A percentile compares a stretch with the other conserved stretches of the same genome.
phyloP scores from a whole-genome alignment of 768 basidiomycete genomes.

The Russula foetens region DNA sequence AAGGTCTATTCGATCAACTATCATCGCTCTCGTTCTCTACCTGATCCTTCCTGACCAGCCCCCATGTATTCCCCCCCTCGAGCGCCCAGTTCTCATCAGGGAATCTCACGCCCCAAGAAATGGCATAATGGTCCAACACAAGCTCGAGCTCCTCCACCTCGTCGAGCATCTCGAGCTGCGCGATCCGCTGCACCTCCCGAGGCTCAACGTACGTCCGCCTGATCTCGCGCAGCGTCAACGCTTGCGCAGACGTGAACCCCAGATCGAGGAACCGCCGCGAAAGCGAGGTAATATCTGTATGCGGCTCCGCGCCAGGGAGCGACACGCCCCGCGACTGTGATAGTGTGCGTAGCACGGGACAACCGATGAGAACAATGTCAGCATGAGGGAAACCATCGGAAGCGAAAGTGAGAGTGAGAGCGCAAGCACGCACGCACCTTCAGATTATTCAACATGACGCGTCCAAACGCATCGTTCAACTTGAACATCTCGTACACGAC shows the following conservation, averaged over 20 bases:
- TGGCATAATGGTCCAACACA: slow-evolving; percentile 81
- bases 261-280: slow-evolving; percentile 48
- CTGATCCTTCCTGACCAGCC: background rate
- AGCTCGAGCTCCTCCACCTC: slow-evolving; percentile 93
- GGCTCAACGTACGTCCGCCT: slow-evolving; percentile 39
- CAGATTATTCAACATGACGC: slow-evolving; percentile 85
- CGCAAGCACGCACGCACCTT: slow-evolving; percentile 48
- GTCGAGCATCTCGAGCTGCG: slow-evolving; percentile 78
- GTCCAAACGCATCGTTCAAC: slow-evolving; percentile 81
- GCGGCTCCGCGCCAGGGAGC: slow-evolving; percentile 66
- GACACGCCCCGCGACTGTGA: slow-evolving; percentile 35
- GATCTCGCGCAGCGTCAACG: slow-evolving; percentile 64
- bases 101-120: slow-evolving; percentile 58
- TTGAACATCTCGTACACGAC: slow-evolving; percentile 93
- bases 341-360: background rate
- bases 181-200: slow-evolving; percentile 57
- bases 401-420: background rate
- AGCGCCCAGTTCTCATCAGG: slow-evolving; percentile 4
- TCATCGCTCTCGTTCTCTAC: background rate
- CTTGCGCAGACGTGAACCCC: slow-evolving; percentile 47
- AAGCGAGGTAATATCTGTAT: slow-evolving; percentile 48
- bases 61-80: background rate
- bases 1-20: too few relatives aligned
- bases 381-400: background rate
- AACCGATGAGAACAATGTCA: too few relatives aligned